Evolutionary conservation across 2,329 filamentous ascomycete genomes (phyloP), one percentile per base, ranked within the genome.

Genomic region (Drechslera avenae): DNA sequence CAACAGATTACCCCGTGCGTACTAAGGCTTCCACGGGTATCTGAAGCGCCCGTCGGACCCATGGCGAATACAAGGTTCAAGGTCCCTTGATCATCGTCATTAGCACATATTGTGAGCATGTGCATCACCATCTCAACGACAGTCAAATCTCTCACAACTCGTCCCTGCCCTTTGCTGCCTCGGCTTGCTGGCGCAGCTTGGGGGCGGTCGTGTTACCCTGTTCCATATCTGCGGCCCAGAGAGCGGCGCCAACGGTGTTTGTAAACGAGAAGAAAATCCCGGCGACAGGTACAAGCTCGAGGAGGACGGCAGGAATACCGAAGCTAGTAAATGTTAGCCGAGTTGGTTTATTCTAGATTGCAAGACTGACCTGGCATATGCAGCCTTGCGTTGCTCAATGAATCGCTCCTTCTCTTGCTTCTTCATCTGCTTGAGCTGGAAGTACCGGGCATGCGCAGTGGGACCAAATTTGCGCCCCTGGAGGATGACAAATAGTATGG

Each of bases 191-290:
- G 32, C 71, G 69, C 14, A 75, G 62, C 32, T 66, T 68, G 1
- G 71, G 71, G 1, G 72, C 71, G 2, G 71, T 74, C 2, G 65
- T 70, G 47, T 58, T 59, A 18, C 59, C 50, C 46, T 69, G 50
- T 72, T 95, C 91, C 51, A 95, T 83, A 72, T 95, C 91, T 14
- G 90, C 89, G 33, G 93, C 92, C 91, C 91, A 97, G n/a, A 97
- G 77, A 6, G 93, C 93, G 46, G 92, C 93, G 6, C 91, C 93
- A 51, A 96, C 91, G 1, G 90, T 88, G 72, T 96, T 97, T 13
- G 91, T 96, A 72, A 95, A 97, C 0, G 88, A 83, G 67, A 96
- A 96, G 54, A 93, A 81, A 45, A 96, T 88, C 5, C 89, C 92
- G 5, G 82, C 85, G 54, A 97, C 77, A 0, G 93, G 93, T 2